Evolutionary conservation across 352 stramenopile genomes (phyloP).

Genomic region (Elongisporangium undulatum): DNA sequence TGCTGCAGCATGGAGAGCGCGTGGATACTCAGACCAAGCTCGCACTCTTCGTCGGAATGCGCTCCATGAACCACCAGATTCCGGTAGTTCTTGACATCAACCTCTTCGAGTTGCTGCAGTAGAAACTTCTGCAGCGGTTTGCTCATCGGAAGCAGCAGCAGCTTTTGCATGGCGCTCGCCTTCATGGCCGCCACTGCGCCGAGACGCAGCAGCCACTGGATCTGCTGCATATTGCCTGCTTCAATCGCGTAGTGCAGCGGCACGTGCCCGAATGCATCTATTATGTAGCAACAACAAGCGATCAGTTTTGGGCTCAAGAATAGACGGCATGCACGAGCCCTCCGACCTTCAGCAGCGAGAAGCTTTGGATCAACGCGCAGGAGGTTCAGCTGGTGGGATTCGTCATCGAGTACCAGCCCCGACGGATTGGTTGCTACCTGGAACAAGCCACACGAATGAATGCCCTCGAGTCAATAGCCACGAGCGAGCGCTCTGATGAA

Average conservation of each 20-base stretch:
- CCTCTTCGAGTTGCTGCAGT: slow-evolving; percentile 28
- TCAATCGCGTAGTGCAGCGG: slow-evolving; percentile 50
- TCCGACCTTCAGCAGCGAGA: slow-evolving; percentile 24
- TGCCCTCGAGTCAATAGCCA: not conserved
- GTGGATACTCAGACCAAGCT: slow-evolving; percentile 36
- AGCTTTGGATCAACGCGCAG: slow-evolving; percentile 19
- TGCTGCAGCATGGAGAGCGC: slow-evolving; percentile 29
- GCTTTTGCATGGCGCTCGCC: slow-evolving; percentile 22
- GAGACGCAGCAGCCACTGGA: slow-evolving; percentile 35
- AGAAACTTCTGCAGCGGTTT: slow-evolving; percentile 24
- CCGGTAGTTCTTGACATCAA: slow-evolving; percentile 24
- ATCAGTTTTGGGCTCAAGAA: no score
- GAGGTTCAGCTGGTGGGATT: slow-evolving; percentile 19
- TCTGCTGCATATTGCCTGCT: slow-evolving; percentile 23
- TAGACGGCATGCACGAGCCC: no score
- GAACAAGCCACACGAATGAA: not conserved
- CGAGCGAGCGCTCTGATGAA: not conserved
- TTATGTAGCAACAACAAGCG: slow-evolving; percentile 1
- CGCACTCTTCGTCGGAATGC: not conserved
- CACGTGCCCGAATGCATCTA: slow-evolving; percentile 36
- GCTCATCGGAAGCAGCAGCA: slow-evolving; percentile 21
- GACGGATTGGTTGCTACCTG: slow-evolving; percentile 13
- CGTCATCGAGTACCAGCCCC: slow-evolving; percentile 7
- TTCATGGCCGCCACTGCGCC: slow-evolving; percentile 14
- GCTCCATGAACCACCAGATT: not conserved